Base-by-base conservation (phyloP, 2,329 filamentous ascomycete genomes). In the Torrubiellomyces zombiae region DNA sequence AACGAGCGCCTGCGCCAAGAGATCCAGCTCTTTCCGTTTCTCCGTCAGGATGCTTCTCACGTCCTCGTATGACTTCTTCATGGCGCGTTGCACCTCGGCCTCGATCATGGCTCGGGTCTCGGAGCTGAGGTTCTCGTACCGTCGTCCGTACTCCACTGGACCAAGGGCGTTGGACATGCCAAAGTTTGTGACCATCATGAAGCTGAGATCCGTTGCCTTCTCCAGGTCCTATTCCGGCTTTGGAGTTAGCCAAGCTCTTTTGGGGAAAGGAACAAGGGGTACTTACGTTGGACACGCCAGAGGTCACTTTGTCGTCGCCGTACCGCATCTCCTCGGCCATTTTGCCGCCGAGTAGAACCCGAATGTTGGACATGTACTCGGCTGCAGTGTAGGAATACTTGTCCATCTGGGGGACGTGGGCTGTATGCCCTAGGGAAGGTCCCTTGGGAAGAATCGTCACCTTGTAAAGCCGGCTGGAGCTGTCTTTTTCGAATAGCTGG, bases 381-480 rank as follows among this genome's bases (percentile, higher is more conserved):
- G 71, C 70, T 39, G 83, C 82, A n/a, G 78, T 78, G 50, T 73
- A 72, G 9, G 81, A 89, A 42, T 93, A 83, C 50, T 85, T 83
- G 55, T 94, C 85, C 62, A 92, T 83, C 45, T 89, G 77, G 0
- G 85, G 85, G 14, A 98, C 62, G 49, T 76, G 77, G 35, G 79
- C 78, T 0, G 89, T 98, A 34, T 93, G 70, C 32, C 89, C 89
- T 6, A 95, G 63, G 14, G 79, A 70, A 40, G 75, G 73, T 8
- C 89, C 89, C 41, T 91, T 76, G 26, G 89, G 85, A 41, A 98
- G 76, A 39, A 98, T 91, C 1, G 89, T 98, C 24, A 93, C 85
- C 56, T 98, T 98, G 65, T 98, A 94, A 2, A 98, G 63, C 16
- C 77, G 78, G 34, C 66, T 75, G 26, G 76, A 69, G 18, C 69